Evolutionary conservation across 345 rosid genomes (phyloP).

Genomic region (Eucalyptus sp.): DNA sequence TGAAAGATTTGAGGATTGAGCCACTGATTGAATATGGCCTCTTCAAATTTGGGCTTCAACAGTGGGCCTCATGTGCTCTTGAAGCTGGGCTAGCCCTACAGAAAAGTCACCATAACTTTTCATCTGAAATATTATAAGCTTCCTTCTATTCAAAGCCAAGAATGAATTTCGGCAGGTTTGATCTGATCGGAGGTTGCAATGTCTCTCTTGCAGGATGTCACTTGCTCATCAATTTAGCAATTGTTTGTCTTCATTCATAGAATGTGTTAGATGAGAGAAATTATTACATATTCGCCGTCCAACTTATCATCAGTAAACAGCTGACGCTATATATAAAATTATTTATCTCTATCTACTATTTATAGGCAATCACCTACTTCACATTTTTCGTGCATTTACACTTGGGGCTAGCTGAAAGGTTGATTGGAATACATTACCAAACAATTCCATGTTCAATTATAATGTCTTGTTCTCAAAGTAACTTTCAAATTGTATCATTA

Average conservation of each 20-base stretch:
- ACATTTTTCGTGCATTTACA: background rate
- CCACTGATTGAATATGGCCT: background rate
- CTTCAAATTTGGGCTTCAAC: background rate
- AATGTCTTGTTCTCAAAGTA: background rate
- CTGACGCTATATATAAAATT: background rate
- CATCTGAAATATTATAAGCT: background rate
- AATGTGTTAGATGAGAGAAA: background rate
- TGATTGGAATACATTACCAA: background rate
- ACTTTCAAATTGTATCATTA: background rate
- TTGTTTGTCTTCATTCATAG: background rate
- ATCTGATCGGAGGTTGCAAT: background rate
- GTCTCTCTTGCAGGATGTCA: background rate
- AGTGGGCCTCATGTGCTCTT: background rate
- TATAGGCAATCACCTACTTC: background rate
- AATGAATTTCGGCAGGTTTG: background rate
- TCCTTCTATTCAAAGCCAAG: background rate
- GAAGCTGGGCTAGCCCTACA: background rate
- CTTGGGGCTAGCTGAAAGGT: background rate
- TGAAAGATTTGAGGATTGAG: background rate
- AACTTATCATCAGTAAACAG: rapidly evolving
- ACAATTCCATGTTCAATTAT: background rate
- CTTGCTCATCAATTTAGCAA: background rate
- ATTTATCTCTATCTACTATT: background rate
- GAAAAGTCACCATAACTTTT: background rate
- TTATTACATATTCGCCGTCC: background rate